Conservation (phyloP, 169 alveolate species). For the Sarcocystis neurona region DNA sequence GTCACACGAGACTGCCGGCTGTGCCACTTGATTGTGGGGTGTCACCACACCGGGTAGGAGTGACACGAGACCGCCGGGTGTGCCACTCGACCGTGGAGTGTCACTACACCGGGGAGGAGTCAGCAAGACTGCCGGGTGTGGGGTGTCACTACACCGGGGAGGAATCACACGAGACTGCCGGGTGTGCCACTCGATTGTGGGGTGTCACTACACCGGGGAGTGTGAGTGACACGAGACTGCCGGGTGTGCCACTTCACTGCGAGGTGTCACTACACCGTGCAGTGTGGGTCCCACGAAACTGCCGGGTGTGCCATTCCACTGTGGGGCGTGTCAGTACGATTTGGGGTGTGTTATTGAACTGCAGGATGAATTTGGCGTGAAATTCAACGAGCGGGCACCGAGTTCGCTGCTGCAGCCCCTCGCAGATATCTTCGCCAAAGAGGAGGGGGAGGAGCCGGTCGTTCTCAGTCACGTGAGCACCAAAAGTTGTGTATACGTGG, state of each 20-base stretch:
- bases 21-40: too few relatives aligned
- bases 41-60: too few relatives aligned
- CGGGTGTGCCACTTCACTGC: neutral
- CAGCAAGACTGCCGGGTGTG: too few relatives aligned
- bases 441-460: slow-evolving; percentile 62
- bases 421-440: slow-evolving; percentile 52
- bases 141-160: too few relatives aligned
- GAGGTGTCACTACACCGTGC: neutral
- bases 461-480: slow-evolving; percentile 54
- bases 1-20: too few relatives aligned
- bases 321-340: neutral
- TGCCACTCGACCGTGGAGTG: too few relatives aligned
- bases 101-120: too few relatives aligned
- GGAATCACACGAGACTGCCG: too few relatives aligned
- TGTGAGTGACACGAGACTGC: neutral
- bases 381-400: slow-evolving; percentile 62
- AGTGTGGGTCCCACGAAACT: neutral
- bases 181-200: too few relatives aligned
- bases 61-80: too few relatives aligned
- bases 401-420: slow-evolving; percentile 64
- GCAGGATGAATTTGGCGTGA: slow-evolving; percentile 65
- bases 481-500: too few relatives aligned
- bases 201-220: neutral
- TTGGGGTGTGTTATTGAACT: neutral
- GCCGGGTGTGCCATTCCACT: neutral